Conservation (phyloP, 2,329 filamentous ascomycete genomes). For the Madurella fahalii region DNA sequence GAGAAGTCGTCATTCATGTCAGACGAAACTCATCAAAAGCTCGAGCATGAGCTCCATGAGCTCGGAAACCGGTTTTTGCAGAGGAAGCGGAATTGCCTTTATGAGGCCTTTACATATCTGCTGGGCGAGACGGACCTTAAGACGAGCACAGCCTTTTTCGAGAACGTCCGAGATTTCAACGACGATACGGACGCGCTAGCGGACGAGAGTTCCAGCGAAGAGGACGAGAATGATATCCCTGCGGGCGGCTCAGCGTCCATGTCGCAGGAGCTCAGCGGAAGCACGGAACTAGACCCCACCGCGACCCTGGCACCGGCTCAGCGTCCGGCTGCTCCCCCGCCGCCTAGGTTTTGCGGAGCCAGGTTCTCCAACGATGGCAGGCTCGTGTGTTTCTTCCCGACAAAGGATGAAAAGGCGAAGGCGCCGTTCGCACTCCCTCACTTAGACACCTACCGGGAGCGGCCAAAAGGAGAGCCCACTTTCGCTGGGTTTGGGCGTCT, state of each 20-base stretch:
- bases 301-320: constrained; percentile 50
- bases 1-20: constrained; percentile 62
- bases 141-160: constrained; percentile 57
- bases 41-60: constrained; percentile 54
- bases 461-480: constrained; percentile 50
- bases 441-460: constrained; percentile 43
- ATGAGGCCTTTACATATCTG: constrained; percentile 59
- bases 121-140: constrained; percentile 60
- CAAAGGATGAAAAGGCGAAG: constrained; percentile 58
- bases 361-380: constrained; percentile 60
- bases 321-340: constrained; percentile 51
- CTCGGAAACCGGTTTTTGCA: constrained; percentile 53
- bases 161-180: constrained; percentile 60
- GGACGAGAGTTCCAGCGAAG: constrained; percentile 80
- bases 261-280: constrained; percentile 58
- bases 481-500: constrained; percentile 57
- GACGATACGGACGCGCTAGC: constrained; percentile 53
- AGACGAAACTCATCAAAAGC: constrained; percentile 48
- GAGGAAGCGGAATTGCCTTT: constrained; percentile 58
- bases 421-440: constrained; percentile 44
- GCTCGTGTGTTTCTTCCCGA: constrained; percentile 65
- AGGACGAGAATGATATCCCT: constrained; percentile 61
- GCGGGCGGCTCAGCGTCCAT: constrained; percentile 53
- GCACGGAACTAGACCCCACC: constrained; percentile 45
- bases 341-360: constrained; percentile 56